Conservation (phyloP, 169 alveolate species). For the Plasmodium cynomolgi region DNA sequence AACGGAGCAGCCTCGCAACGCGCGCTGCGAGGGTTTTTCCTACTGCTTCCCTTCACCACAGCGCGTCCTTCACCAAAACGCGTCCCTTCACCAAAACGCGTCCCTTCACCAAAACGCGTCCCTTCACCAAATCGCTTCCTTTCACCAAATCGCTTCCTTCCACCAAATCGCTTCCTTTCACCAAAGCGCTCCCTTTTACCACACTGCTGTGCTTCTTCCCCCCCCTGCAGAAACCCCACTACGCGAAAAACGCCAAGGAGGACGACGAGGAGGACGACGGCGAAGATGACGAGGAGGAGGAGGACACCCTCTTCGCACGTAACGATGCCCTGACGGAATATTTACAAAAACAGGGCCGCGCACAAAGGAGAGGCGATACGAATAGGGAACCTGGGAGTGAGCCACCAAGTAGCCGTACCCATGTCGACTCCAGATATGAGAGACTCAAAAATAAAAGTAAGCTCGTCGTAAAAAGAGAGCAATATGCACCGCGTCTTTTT, state of each 20-base stretch:
- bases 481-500: background rate
- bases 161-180: background rate
- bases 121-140: background rate
- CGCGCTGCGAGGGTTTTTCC: background rate
- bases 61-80: no score
- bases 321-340: background rate
- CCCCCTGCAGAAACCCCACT: slow-evolving; percentile 49
- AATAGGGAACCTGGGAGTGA: background rate
- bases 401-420: background rate
- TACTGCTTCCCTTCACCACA: background rate
- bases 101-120: background rate
- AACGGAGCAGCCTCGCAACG: background rate
- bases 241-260: slow-evolving; percentile 26
- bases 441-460: slow-evolving; percentile 55
- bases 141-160: no score
- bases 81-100: no score
- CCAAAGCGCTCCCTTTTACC: background rate
- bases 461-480: background rate
- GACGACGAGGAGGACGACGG: slow-evolving; percentile 29
- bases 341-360: background rate
- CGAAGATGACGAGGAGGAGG: slow-evolving; percentile 35
- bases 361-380: background rate
- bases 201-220: background rate
- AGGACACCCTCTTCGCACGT: background rate
- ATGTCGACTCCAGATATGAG: slow-evolving; percentile 13